These are phyloP conservation scores for Hypocrella siamensis DNA, from an alignment of 2,329 filamentous ascomycete genomes.

Conservation along the genomic window DNA sequence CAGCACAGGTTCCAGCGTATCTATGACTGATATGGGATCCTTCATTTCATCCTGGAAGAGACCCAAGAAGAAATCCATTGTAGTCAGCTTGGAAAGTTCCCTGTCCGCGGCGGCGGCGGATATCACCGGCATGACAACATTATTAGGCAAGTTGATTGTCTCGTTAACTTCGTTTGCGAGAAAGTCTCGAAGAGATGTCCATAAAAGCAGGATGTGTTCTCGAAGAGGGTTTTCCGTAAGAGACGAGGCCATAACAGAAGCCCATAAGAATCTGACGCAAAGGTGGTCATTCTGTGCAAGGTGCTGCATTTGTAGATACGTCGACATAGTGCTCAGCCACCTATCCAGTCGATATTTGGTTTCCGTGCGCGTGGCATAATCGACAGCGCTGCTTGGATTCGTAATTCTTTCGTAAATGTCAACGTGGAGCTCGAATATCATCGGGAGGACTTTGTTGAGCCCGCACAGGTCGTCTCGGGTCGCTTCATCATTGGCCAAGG, in stretches of 20 bases:
- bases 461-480: conserved; percentile 12
- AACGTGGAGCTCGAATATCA: conserved; percentile 46
- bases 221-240: conserved; percentile 34
- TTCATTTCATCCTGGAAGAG: conserved; percentile 73
- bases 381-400: conserved; percentile 38
- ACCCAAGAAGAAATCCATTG: conserved; percentile 88
- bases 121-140: conserved; percentile 74
- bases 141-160: conserved; percentile 59
- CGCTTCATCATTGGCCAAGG: conserved; percentile 18
- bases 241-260: conserved; percentile 36
- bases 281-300: conserved; percentile 21
- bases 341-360: conserved; percentile 32
- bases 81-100: conserved; percentile 82
- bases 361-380: conserved; percentile 29
- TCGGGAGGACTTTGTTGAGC: conserved; percentile 33
- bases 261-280: conserved; percentile 40
- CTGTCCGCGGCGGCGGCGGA: conserved; percentile 72
- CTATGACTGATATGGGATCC: conserved; percentile 73
- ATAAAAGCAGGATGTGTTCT: conserved; percentile 41
- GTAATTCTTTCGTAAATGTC: conserved; percentile 44
- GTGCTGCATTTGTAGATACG: conserved; percentile 22
- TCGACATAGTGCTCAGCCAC: conserved; percentile 35
- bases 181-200: conserved; percentile 40
- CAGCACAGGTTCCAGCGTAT: conserved; percentile 81
- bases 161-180: conserved; percentile 23